These are phyloP conservation scores for Buxus sempervirens DNA, from an alignment of 164 flowering plant genomes.

Conservation along the genomic window DNA sequence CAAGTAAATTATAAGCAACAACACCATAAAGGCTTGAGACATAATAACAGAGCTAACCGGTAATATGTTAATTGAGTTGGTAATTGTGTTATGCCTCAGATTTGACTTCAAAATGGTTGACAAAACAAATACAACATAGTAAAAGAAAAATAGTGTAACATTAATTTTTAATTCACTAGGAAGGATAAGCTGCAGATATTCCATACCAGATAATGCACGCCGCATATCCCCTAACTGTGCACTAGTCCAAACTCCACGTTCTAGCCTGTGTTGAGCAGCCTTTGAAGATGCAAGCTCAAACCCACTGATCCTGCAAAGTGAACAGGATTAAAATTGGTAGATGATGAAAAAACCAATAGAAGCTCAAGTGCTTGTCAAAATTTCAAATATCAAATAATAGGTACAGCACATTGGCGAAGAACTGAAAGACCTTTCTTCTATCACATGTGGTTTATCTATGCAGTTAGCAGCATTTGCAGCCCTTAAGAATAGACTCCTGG, in stretches of 20 bases:
- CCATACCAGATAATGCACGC: constrained; percentile 74
- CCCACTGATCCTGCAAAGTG: constrained; percentile 37
- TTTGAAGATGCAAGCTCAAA: constrained; percentile 78
- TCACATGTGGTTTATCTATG: constrained; percentile 29
- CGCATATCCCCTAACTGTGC: constrained; percentile 81
- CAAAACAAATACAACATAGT: background rate
- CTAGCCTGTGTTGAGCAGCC: constrained; percentile 83
- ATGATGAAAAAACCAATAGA: background rate
- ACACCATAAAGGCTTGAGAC: too few relatives aligned
- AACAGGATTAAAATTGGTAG: background rate
- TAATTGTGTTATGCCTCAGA: background rate
- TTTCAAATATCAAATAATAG: too few relatives aligned
- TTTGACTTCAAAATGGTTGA: background rate
- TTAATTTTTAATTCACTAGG: background rate
- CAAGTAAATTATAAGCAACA: too few relatives aligned
- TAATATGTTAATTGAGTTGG: too few relatives aligned
- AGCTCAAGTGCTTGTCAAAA: background rate
- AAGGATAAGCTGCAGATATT: background rate
- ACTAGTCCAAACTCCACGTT: constrained; percentile 88
- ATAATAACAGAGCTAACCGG: too few relatives aligned
- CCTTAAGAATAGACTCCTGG: constrained; percentile 57
- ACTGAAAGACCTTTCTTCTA: constrained; percentile 43
- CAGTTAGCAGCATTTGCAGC: constrained; percentile 77
- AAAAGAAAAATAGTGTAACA: too few relatives aligned
- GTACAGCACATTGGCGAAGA: constrained; percentile 9